Conservation (phyloP, 2,329 filamentous ascomycete species). For the Orbilia brochopaga region DNA sequence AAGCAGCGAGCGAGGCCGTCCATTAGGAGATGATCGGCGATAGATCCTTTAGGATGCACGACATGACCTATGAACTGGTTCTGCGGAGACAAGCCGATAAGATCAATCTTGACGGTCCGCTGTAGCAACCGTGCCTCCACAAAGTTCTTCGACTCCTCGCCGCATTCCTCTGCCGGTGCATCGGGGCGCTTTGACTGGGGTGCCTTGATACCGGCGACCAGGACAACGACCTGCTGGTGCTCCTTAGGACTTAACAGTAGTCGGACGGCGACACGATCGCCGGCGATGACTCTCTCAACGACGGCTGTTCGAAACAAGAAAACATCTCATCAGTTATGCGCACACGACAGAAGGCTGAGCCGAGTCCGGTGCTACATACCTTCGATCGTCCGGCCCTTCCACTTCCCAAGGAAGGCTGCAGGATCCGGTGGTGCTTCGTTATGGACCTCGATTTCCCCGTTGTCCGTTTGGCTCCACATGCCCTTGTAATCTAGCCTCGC, state of each 20-base stretch:
- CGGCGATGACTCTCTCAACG: constrained; percentile 87
- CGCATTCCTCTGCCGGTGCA: constrained; percentile 81
- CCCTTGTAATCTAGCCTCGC: constrained; percentile 82
- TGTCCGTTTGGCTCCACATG: constrained; percentile 72
- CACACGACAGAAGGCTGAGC: background rate
- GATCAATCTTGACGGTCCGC: constrained; percentile 78
- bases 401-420: constrained; percentile 75
- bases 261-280: constrained; percentile 85
- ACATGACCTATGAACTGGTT: constrained; percentile 88
- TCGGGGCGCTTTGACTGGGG: constrained; percentile 87
- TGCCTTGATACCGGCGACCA: constrained; percentile 85
- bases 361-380: constrained; percentile 58
- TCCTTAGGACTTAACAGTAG: constrained; percentile 79
- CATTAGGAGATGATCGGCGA: constrained; percentile 86
- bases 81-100: constrained; percentile 87
- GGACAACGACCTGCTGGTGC: constrained; percentile 85
- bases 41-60: constrained; percentile 87
- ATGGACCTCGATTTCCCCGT: constrained; percentile 72
- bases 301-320: constrained; percentile 60
- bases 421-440: constrained; percentile 77
- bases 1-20: constrained; percentile 90
- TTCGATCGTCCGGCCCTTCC: constrained; percentile 84
- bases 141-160: constrained; percentile 85
- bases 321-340: constrained; percentile 7
- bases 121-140: constrained; percentile 86